Evolutionary conservation across 371 early-diverging fungal genomes (phyloP).

Genomic region (Mortierella sp.): DNA sequence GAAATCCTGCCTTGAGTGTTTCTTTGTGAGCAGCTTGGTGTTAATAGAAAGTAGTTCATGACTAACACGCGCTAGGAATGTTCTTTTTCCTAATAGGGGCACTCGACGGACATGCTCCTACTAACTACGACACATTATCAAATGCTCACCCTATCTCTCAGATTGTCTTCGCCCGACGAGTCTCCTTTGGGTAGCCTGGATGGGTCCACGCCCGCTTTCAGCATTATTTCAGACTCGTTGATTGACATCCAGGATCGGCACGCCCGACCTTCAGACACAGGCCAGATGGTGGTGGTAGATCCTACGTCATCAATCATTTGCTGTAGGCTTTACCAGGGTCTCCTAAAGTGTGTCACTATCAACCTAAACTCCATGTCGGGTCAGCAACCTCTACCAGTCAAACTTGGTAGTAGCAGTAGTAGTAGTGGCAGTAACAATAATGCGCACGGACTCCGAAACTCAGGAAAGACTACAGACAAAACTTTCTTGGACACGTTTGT

Average conservation of each 20-base stretch:
- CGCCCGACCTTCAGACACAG: constrained; percentile 28
- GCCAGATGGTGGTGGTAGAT: constrained; percentile 38
- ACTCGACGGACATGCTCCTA: constrained; percentile 33
- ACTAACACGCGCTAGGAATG: constrained; percentile 24
- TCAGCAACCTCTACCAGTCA: constrained; percentile 5
- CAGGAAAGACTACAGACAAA: constrained; percentile 22
- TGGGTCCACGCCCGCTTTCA: constrained; percentile 16
- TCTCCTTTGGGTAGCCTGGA: background rate
- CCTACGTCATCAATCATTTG: constrained; percentile 35
- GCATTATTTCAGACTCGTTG: constrained; percentile 39
- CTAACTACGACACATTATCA: constrained; percentile 41
- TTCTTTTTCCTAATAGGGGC: constrained; percentile 18
- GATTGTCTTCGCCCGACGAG: constrained; percentile 15
- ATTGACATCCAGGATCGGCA: constrained; percentile 40
- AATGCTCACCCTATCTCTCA: constrained; percentile 44
- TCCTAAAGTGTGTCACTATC: constrained; percentile 31
- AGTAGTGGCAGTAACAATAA: constrained; percentile 48
- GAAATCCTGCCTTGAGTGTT: background rate
- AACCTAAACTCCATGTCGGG: constrained; percentile 16
- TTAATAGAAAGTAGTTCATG: constrained; percentile 14
- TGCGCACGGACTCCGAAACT: background rate
- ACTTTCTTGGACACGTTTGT: constrained; percentile 40
- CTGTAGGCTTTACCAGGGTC: constrained; percentile 36
- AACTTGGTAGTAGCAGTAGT: constrained; percentile 41
- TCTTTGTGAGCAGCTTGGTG: background rate